Percentiles rank a stretch among this genome's conserved stretches.
Conservation (phyloP, 495 filamentous ascomycete genomes). For the Daldinia grandis region DNA sequence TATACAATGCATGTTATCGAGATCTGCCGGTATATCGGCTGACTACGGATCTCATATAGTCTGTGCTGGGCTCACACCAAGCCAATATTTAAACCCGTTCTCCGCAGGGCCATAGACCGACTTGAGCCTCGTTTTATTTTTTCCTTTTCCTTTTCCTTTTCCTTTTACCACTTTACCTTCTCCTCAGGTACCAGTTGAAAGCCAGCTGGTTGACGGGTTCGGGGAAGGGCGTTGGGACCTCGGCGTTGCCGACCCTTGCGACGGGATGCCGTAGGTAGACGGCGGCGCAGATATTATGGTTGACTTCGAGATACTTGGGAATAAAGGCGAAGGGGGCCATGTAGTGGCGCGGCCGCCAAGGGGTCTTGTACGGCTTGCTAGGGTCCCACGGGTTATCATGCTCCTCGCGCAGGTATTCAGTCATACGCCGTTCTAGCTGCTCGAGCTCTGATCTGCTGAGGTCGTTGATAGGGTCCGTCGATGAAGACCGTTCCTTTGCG, state of each 20-base stretch:
- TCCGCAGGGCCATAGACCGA: not conserved
- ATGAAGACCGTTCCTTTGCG: constrained; percentile 1
- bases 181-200: constrained; percentile 92
- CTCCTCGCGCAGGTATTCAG: constrained; percentile 44
- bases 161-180: constrained; percentile 64
- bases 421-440: constrained; percentile 42
- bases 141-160: not conserved
- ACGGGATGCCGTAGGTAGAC: constrained; percentile 97
- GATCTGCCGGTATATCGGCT: not conserved
- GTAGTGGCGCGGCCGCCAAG: constrained; percentile 87
- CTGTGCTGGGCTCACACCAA: not conserved
- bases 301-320: constrained; percentile 94
- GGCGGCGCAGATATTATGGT: constrained; percentile 92
- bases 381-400: constrained; percentile 76
- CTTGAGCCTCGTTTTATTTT: not conserved
- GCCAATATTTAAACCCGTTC: not conserved
- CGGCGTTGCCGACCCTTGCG: constrained; percentile 82
- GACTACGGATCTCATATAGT: not conserved
- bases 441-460: constrained; percentile 51
- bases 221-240: constrained; percentile 89
- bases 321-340: constrained; percentile 95
- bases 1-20: not conserved
- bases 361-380: constrained; percentile 86
- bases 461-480: constrained; percentile 8
- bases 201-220: constrained; percentile 72